Conservation (phyloP, 352 stramenopile genomes). For the Globisporangium perplexum region DNA sequence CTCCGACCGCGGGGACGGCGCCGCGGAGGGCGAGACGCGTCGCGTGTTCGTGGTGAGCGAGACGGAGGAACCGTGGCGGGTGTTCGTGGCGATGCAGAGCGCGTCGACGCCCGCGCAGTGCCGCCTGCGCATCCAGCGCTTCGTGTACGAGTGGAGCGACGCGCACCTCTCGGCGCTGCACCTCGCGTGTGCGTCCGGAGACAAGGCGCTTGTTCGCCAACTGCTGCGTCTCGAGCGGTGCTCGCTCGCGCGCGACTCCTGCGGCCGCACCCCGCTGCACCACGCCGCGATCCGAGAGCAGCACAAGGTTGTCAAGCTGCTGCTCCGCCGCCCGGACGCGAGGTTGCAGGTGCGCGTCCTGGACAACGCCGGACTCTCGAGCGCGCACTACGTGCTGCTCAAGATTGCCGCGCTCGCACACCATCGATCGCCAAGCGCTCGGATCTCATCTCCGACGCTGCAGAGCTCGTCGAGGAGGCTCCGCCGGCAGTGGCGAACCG, state of each 20-base stretch:
- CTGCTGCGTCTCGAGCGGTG: constrained; percentile 18
- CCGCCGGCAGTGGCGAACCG: constrained; percentile 8
- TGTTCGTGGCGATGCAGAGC: constrained; percentile 17
- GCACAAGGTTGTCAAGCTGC: constrained; percentile 18
- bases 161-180: constrained; percentile 32
- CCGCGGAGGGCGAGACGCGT: not conserved
- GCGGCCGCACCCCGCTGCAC: constrained; percentile 43
- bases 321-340: constrained; percentile 32
- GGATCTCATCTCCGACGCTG: constrained; percentile 8
- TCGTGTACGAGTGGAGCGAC: constrained; percentile 27
- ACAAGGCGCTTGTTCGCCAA: constrained; percentile 11
- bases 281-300: constrained; percentile 42
- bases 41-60: constrained; percentile 27
- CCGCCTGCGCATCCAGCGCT: constrained; percentile 14
- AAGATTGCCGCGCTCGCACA: constrained; percentile 30
- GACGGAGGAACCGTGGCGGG: constrained; percentile 27
- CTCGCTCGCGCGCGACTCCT: constrained; percentile 25
- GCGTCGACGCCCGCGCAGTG: constrained; percentile 7
- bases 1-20: constrained; percentile 4
- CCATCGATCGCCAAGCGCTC: constrained; percentile 1
- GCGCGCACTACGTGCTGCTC: constrained; percentile 41
- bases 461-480: constrained; percentile 19
- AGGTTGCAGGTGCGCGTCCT: constrained; percentile 28
- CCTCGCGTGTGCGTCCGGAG: constrained; percentile 18
- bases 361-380: constrained; percentile 33